Conservation (phyloP, 495 filamentous ascomycete species). For the Chaetomidium leptoderma region DNA sequence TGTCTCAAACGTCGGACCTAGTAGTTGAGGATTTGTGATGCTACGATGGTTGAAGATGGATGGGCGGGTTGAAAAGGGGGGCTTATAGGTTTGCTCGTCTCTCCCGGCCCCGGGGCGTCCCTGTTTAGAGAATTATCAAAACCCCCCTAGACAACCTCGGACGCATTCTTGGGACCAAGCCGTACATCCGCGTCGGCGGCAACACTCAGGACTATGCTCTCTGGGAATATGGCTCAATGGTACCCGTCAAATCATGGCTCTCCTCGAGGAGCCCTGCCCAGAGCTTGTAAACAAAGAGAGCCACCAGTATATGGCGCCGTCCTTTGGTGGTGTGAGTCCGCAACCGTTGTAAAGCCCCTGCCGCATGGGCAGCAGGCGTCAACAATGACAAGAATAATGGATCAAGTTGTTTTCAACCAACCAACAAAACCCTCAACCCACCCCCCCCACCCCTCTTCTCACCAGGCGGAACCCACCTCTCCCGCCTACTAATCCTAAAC, state of each 20-base stretch:
- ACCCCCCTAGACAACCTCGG: slow-evolving; percentile 53
- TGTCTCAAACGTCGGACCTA: too few species aligned
- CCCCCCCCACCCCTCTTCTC: slow-evolving; percentile 55
- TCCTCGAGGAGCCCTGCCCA: slow-evolving; percentile 51
- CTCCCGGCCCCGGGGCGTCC: too few species aligned
- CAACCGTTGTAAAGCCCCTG: slow-evolving; percentile 50
- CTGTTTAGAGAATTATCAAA: too few species aligned
- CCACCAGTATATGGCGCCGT: slow-evolving; percentile 57
- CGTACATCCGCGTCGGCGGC: slow-evolving; percentile 57
- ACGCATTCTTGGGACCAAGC: slow-evolving; percentile 46
- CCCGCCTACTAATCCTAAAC: slow-evolving; percentile 55
- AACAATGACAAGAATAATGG: slow-evolving; percentile 44
- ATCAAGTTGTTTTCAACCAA: slow-evolving; percentile 59
- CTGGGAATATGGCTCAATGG: slow-evolving; percentile 60
- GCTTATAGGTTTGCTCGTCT: too few species aligned
- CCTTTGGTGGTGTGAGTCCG: slow-evolving; percentile 54
- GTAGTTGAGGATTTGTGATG: too few species aligned
- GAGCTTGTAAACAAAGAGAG: slow-evolving; percentile 38
- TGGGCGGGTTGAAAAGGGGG: too few species aligned
- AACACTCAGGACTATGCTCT: slow-evolving; percentile 62
- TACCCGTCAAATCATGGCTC: slow-evolving; percentile 45
- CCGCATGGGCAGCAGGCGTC: slow-evolving; percentile 51
- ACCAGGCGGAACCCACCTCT: slow-evolving; percentile 31
- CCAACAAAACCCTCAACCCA: too few species aligned
- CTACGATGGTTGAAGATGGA: too few species aligned